A percentile compares a stretch with the other conserved stretches of the same genome.
phyloP scores from a whole-genome alignment of 2,329 filamentous ascomycete species.

The Fusarium albidum region DNA sequence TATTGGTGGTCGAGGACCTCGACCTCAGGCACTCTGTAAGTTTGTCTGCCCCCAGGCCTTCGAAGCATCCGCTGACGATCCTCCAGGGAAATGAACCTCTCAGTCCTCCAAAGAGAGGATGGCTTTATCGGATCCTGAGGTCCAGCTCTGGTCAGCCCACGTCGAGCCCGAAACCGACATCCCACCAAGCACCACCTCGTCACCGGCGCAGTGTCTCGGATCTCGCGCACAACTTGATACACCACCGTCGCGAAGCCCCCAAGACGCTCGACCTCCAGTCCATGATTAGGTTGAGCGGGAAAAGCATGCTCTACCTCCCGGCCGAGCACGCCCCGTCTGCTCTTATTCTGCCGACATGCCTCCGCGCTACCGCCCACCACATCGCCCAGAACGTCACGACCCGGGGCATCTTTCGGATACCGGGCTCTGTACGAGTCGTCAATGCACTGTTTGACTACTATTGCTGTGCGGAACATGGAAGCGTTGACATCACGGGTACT shows the following conservation, averaged over 20 bases:
- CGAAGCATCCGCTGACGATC: conserved; percentile 11
- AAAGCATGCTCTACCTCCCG: conserved; percentile 68
- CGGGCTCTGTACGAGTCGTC: conserved; percentile 66
- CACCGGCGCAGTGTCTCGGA: conserved; percentile 66
- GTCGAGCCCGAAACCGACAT: conserved; percentile 6
- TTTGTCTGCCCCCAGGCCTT: background rate
- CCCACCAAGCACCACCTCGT: conserved; percentile 30
- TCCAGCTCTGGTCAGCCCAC: conserved; percentile 31
- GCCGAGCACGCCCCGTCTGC: conserved; percentile 64
- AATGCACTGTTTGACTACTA: conserved; percentile 71
- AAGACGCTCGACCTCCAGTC: conserved; percentile 62
- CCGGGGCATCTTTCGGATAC: conserved; percentile 69
- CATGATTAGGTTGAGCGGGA: conserved; percentile 70
- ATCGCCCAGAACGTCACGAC: conserved; percentile 64
- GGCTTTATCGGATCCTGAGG: conserved; percentile 50
- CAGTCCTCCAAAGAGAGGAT: conserved; percentile 45
- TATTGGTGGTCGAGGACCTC: conserved; percentile 49
- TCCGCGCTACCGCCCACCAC: conserved; percentile 72
- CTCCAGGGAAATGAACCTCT: conserved; percentile 29
- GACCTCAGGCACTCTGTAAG: conserved; percentile 45
- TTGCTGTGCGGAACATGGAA: conserved; percentile 56
- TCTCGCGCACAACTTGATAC: conserved; percentile 56
- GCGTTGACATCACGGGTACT: conserved; percentile 62
- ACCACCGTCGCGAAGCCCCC: conserved; percentile 53
- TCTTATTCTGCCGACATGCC: conserved; percentile 69